Evolutionary conservation across 2,329 filamentous ascomycete species (phyloP), one percentile per base, ranked within the genome.

Genomic region (Fusarium sp.): DNA sequence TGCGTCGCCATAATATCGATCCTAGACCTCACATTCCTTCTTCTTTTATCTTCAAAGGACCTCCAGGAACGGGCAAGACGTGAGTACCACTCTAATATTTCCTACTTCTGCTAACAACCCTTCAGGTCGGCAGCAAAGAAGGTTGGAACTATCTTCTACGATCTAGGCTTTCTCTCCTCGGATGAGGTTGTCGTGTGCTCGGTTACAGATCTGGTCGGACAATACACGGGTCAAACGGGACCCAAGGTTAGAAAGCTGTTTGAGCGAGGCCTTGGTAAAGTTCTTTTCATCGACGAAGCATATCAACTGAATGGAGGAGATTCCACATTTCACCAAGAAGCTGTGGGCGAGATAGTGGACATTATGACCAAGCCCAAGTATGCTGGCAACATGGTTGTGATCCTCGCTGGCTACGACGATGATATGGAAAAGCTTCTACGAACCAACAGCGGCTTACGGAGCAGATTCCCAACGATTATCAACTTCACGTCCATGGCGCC

Each of bases 41-140:
- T 49, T 11, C 33, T n/a, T 50, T 50, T 18, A 6, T 50, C 22
- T 38, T 50, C 17, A 50, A 20, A 7, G 46, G 46, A 15, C 46
- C 46, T 18, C 46, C 46, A 0, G 46, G 46, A 28, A 50, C 46
- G 17, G 46, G 46, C 31, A 50, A 50, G 17, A 50, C 46, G 46
- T 50, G 5, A 50, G 46, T 39, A 14, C 6, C n/a, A 6, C 14
- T n/a, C 10, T 4, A 8, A 9, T 28, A 10, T 28, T 28, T 2
- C 7, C 7, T 28, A 8, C 10, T 28, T 7, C 3, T 8, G 6
- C 20, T 50, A 18, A 50, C 33, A 28, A 3, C 1, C n/a, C n/a
- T 45, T 5, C 24, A 50, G 46, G 17, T n/a, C 33, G 24, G 36
- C 46, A 3, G 46, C 46, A 10, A 50, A 20, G 11, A 39, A 39